Percentiles rank a stretch among this genome's conserved stretches.
phyloP scores from a whole-genome alignment of 352 stramenopile genomes.

The Phytophthora idaei region DNA sequence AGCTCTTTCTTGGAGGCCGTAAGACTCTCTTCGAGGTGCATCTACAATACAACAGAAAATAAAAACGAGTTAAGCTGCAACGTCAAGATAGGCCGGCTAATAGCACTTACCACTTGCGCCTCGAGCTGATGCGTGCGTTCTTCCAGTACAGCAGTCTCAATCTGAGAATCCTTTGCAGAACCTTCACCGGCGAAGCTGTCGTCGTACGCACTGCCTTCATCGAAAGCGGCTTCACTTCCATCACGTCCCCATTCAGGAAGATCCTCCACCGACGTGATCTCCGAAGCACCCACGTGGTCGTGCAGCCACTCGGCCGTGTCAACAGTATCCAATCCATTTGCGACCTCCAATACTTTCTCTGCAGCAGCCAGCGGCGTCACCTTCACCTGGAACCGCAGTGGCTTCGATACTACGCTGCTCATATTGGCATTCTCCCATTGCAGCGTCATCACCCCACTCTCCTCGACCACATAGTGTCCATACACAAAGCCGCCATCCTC shows the following conservation, averaged over 20 bases:
- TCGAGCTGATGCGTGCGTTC: conserved; percentile 39
- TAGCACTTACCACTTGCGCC: conserved; percentile 49
- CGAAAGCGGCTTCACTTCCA: conserved; percentile 15
- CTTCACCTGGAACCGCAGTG: conserved; percentile 39
- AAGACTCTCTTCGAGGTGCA: conserved; percentile 43
- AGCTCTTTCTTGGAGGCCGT: conserved; percentile 41
- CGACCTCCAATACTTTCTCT: conserved; percentile 16
- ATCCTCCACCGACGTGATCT: conserved; percentile 27
- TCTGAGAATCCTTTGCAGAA: conserved; percentile 12
- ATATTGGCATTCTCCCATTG: conserved; percentile 54
- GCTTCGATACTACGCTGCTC: conserved; percentile 52
- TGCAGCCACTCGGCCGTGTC: conserved; percentile 27
- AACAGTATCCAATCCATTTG: conserved; percentile 10
- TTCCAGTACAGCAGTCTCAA: conserved; percentile 24
- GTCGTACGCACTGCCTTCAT: conserved; percentile 8
- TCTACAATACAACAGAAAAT: conserved; percentile 17
- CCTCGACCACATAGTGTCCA: conserved; percentile 35
- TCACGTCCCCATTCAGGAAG: conserved; percentile 25
- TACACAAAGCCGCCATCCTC: conserved; percentile 22
- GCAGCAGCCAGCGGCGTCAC: conserved; percentile 22
- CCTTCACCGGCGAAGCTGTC: conserved; percentile 7
- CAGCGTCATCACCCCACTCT: conserved; percentile 34
- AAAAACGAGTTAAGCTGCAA: neutral
- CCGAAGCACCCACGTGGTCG: conserved; percentile 23
- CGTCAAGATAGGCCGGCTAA: neutral